Conservation (phyloP, 2,329 filamentous ascomycete species). For the Ceratocystis cacaofunesta region DNA sequence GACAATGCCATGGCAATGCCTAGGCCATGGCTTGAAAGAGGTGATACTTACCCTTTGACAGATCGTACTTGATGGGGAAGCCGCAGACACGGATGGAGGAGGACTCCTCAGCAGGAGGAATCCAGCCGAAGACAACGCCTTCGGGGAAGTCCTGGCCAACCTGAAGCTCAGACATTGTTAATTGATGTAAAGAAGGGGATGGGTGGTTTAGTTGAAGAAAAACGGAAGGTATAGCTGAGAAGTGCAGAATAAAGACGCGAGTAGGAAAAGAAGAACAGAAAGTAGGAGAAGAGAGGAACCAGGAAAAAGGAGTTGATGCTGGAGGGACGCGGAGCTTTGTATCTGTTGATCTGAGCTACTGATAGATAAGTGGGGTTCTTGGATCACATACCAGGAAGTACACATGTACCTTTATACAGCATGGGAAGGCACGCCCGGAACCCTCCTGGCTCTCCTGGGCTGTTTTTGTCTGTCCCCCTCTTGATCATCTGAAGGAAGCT, state of each 20-base stretch:
- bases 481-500: neutral
- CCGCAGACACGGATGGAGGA: slow-evolving; percentile 61
- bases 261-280: neutral
- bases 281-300: slow-evolving; percentile 1
- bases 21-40: slow-evolving; percentile 3
- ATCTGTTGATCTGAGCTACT: slow-evolving; percentile 6
- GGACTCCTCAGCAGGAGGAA: slow-evolving; percentile 58
- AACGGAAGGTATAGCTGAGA: neutral
- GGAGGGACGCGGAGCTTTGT: slow-evolving; percentile 1
- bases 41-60: slow-evolving; percentile 47
- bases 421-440: neutral
- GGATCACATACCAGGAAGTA: neutral
- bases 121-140: slow-evolving; percentile 69
- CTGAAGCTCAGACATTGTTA: slow-evolving; percentile 50
- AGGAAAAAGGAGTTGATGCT: neutral
- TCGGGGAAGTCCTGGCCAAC: slow-evolving; percentile 72
- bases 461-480: neutral
- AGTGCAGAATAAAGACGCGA: neutral
- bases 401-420: neutral
- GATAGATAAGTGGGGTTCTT: slow-evolving; percentile 2
- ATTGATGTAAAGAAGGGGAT: neutral
- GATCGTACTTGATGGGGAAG: slow-evolving; percentile 61
- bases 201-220: neutral
- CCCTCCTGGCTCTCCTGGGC: neutral
- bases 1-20: neutral